Evolutionary conservation across 2,329 filamentous ascomycete genomes (phyloP), one percentile per base, ranked within the genome.

Genomic region (Diaporthe humulicola): DNA sequence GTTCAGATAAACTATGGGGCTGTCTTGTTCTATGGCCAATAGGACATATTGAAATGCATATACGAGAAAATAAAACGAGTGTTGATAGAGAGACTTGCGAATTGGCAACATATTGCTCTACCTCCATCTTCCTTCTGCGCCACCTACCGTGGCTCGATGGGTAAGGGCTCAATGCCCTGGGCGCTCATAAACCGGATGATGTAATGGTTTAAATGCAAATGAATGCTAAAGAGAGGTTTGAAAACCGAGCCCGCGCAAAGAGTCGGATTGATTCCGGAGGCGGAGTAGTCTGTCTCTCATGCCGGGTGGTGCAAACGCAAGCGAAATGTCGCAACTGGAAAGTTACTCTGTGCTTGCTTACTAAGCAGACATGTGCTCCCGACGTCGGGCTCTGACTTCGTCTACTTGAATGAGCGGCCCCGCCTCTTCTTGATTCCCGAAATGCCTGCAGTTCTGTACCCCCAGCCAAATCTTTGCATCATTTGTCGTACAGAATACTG

Each of bases 261-360:
- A 19, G 4, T 22, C 14, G 15, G 54, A 5, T 22, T 19, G 22
- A 42, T 19, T 17, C 58, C 36, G 28, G 19, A 66, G 42, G 6
- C 42, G 19, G 28, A 25, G 17, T 19, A 48, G 6, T 30, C 19
- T 66, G 17, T 36, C 10, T 10, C 22, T 3, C 0, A 50, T 4
- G 25, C 4, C 22, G 0, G 40, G 42, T 67, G 42, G 25, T 67
- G 61, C 45, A 50, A 66, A 10, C 6, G 38, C 4, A 19, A 22
- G 28, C 9, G 36, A 28, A 52, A 67, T 67, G 61, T 67, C 61
- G 61, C 22, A 38, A 66, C 61, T 66, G 61, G 28, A 36, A 14
- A n/a, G 30, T 10, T 52, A 9, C 61, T 52, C 30, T 5, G 30
- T 33, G 19, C 6, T 25, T 52, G 30, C 64, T 67, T 52, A 67